A percentile compares a stretch with the other conserved stretches of the same genome.
Evolutionary conservation across 2,329 filamentous ascomycete genomes (phyloP).

Genomic region (Aaosphaeria arxii): DNA sequence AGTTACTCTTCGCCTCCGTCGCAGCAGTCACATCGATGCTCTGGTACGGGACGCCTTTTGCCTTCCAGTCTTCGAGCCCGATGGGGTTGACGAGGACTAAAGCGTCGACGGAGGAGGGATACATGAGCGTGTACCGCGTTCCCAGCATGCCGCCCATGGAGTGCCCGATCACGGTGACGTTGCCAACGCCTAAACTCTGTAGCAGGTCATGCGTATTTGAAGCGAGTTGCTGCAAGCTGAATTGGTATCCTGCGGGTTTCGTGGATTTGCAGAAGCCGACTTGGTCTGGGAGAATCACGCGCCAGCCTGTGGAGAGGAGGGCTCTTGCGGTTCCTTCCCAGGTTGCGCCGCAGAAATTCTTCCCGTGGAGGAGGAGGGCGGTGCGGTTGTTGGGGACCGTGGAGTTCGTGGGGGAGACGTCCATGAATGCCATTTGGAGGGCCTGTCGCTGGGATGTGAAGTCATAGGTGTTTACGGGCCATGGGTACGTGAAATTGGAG

Average conservation of each 20-base stretch:
- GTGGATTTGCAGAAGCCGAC: conserved; percentile 58
- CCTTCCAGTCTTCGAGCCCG: conserved; percentile 54
- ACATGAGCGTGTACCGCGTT: conserved; percentile 52
- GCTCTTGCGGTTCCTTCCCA: conserved; percentile 49
- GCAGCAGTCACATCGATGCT: conserved; percentile 13
- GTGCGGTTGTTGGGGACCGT: conserved; percentile 38
- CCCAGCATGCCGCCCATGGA: conserved; percentile 56
- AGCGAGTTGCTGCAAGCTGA: conserved; percentile 51
- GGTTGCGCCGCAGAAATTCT: conserved; percentile 56
- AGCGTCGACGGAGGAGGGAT: conserved; percentile 30
- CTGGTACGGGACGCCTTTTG: conserved; percentile 23
- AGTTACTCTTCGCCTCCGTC: conserved; percentile 19
- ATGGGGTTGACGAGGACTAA: conserved; percentile 53
- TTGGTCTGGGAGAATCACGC: conserved; percentile 54
- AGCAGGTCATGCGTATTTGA: conserved; percentile 52
- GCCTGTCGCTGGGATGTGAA: conserved; percentile 48
- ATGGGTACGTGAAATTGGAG: conserved; percentile 48
- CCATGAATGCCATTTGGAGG: conserved; percentile 58
- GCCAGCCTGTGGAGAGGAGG: conserved; percentile 46
- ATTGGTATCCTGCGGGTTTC: conserved; percentile 48
- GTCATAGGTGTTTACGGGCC: conserved; percentile 46
- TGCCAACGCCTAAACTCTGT: conserved; percentile 41
- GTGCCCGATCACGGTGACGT: conserved; percentile 52
- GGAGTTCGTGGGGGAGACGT: conserved; percentile 39
- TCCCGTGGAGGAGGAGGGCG: conserved; percentile 53